phyloP scores from a whole-genome alignment of 768 basidiomycete genomes.

The Hemileccinum impolitum region DNA sequence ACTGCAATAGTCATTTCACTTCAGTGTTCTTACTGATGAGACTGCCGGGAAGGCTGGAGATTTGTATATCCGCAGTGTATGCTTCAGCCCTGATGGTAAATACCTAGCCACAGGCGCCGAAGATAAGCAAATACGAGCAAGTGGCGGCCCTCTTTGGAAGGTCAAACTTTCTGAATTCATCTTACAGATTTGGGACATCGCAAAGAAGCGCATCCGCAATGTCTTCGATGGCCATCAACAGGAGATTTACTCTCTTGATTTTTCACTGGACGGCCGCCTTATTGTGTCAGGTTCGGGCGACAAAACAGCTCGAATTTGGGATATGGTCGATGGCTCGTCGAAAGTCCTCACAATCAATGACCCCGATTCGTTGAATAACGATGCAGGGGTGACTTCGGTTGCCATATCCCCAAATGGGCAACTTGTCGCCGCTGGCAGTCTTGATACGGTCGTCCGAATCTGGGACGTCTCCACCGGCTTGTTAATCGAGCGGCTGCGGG shows the following conservation, averaged over 20 bases:
- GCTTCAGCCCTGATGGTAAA: constrained; percentile 72
- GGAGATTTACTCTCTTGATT: constrained; percentile 93
- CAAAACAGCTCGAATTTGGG: constrained; percentile 71
- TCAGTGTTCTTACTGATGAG: constrained; percentile 76
- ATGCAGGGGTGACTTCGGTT: constrained; percentile 76
- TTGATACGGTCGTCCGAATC: constrained; percentile 76
- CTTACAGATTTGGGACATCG: constrained; percentile 89
- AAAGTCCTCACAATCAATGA: constrained; percentile 41
- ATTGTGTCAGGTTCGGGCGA: constrained; percentile 89
- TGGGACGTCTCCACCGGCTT: constrained; percentile 70
- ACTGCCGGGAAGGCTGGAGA: constrained; percentile 70
- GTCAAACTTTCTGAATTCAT: constrained; percentile 7
- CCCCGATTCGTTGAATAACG: constrained; percentile 45
- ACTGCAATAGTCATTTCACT: constrained; percentile 9
- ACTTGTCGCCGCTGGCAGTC: constrained; percentile 61
- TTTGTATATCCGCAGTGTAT: constrained; percentile 85
- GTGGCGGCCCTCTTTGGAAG: constrained; percentile 17
- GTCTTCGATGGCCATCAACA: constrained; percentile 87
- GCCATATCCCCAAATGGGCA: constrained; percentile 74
- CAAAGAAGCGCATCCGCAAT: constrained; percentile 70
- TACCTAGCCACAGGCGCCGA: constrained; percentile 80
- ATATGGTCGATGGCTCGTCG: constrained; percentile 39
- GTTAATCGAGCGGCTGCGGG: constrained; percentile 69
- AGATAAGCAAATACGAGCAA: constrained; percentile 86
- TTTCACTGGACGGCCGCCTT: constrained; percentile 79